Evolutionary conservation across 2,329 filamentous ascomycete species (phyloP).

Genomic region (Trichophyton rubrum): DNA sequence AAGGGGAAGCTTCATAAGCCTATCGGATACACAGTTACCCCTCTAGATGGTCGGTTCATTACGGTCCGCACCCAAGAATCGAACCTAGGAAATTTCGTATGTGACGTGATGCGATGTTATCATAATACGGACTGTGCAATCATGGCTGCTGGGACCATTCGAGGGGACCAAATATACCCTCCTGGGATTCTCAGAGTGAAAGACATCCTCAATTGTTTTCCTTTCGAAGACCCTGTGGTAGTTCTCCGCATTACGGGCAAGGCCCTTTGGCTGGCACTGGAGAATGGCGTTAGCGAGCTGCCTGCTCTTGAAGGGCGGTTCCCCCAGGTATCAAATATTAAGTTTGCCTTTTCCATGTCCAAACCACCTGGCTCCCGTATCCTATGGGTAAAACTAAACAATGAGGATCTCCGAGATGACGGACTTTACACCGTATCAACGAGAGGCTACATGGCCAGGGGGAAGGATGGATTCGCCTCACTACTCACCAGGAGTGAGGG

Average conservation of each 20-base stretch:
- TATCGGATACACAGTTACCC: conserved; percentile 67
- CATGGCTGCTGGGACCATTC: conserved; percentile 75
- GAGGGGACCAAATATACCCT: conserved; percentile 79
- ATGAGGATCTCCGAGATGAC: conserved; percentile 48
- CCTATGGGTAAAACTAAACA: conserved; percentile 48
- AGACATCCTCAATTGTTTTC: conserved; percentile 80
- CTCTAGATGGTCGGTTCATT: conserved; percentile 74
- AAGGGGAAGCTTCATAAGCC: conserved; percentile 68
- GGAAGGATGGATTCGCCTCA: conserved; percentile 72
- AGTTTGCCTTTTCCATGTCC: conserved; percentile 57
- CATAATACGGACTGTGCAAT: conserved; percentile 69
- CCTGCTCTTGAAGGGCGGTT: conserved; percentile 77
- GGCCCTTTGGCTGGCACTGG: conserved; percentile 64
- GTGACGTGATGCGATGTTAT: conserved; percentile 77
- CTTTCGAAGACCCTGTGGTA: conserved; percentile 82
- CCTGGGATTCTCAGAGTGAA: conserved; percentile 65
- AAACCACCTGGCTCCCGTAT: conserved; percentile 51
- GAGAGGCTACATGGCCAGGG: conserved; percentile 75
- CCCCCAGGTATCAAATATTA: conserved; percentile 75
- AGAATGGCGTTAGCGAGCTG: conserved; percentile 69
- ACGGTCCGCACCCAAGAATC: conserved; percentile 67
- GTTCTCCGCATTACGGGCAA: conserved; percentile 59
- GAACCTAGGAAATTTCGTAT: conserved; percentile 83
- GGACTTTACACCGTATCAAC: conserved; percentile 63
- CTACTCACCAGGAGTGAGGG: conserved; percentile 66